These are phyloP conservation scores for Cryptomeria japonica DNA, from an alignment of 75 land plant genomes.

Conservation along the genomic window DNA sequence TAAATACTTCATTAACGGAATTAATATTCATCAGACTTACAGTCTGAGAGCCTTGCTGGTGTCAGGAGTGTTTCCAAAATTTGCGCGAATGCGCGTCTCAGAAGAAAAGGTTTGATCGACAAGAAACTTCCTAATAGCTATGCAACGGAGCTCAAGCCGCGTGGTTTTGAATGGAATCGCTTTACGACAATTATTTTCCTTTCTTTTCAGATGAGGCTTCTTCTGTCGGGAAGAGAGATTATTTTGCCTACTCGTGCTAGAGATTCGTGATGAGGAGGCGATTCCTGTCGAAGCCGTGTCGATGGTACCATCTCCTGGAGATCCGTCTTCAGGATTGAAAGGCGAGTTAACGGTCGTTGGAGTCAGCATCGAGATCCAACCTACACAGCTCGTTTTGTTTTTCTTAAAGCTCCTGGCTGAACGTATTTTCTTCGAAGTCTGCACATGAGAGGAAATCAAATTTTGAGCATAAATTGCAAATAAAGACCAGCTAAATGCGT, in stretches of 20 bases:
- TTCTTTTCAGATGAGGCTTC: not conserved
- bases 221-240: not conserved
- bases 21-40: not conserved
- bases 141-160: not conserved
- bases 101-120: not conserved
- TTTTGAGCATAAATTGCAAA: not conserved
- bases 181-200: not conserved
- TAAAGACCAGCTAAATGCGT: not conserved
- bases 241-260: not conserved
- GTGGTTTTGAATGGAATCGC: not conserved
- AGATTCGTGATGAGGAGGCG: not conserved
- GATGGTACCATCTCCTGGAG: not conserved
- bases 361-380: conserved; percentile 6
- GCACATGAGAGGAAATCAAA: not conserved
- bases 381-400: not conserved
- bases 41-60: conserved; percentile 9
- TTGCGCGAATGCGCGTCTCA: not conserved
- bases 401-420: not conserved
- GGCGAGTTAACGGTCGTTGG: not conserved
- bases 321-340: not conserved
- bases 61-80: not conserved
- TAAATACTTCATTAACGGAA: not conserved
- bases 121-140: not conserved
- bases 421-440: conserved; percentile 4
- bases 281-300: not conserved